Evolutionary conservation across 805 yeast genomes (phyloP).

Genomic region (Millerozyma miso): DNA sequence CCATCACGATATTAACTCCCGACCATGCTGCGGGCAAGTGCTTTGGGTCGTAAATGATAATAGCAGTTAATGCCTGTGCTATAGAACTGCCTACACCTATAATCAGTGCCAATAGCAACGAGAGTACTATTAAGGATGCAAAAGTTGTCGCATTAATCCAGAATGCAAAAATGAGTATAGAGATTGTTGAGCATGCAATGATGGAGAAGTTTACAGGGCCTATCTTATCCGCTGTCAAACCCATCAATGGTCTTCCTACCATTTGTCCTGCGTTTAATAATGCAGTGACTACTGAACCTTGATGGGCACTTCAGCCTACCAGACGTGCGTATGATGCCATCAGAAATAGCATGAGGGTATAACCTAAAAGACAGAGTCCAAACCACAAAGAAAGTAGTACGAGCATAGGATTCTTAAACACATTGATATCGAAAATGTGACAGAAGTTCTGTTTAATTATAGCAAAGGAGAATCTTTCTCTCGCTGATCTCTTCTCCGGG

Average conservation of each 20-base stretch:
- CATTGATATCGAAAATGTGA: slow-evolving; percentile 31
- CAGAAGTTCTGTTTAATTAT: slow-evolving; percentile 17
- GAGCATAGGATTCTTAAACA: slow-evolving; percentile 22
- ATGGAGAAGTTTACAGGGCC: slow-evolving; percentile 42
- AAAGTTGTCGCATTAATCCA: slow-evolving; percentile 36
- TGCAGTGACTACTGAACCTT: slow-evolving; percentile 31
- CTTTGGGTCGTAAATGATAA: slow-evolving; percentile 16
- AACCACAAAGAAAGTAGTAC: slow-evolving; percentile 29
- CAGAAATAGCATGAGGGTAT: slow-evolving; percentile 32
- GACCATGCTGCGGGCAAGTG: slow-evolving; percentile 39
- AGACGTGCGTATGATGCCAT: slow-evolving; percentile 36
- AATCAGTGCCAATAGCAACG: slow-evolving; percentile 24
- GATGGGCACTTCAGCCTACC: slow-evolving; percentile 39
- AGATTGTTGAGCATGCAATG: slow-evolving; percentile 16
- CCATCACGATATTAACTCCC: slow-evolving; percentile 29
- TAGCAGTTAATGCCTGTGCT: slow-evolving; percentile 23
- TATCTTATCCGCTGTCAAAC: slow-evolving; percentile 40
- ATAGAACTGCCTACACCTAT: slow-evolving; percentile 28
- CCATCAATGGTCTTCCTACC: slow-evolving; percentile 49
- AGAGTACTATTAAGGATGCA: slow-evolving; percentile 26
- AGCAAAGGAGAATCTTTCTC: slow-evolving; percentile 7
- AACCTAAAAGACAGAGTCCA: slow-evolving; percentile 34
- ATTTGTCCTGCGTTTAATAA: slow-evolving; percentile 40
- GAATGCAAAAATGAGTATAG: slow-evolving; percentile 28
- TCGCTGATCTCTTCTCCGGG: slow-evolving; percentile 20